A percentile compares a stretch with the other conserved stretches of the same genome.
Evolutionary conservation across 2,329 filamentous ascomycete genomes (phyloP).

Genomic region (Colletotrichum liaoningense): DNA sequence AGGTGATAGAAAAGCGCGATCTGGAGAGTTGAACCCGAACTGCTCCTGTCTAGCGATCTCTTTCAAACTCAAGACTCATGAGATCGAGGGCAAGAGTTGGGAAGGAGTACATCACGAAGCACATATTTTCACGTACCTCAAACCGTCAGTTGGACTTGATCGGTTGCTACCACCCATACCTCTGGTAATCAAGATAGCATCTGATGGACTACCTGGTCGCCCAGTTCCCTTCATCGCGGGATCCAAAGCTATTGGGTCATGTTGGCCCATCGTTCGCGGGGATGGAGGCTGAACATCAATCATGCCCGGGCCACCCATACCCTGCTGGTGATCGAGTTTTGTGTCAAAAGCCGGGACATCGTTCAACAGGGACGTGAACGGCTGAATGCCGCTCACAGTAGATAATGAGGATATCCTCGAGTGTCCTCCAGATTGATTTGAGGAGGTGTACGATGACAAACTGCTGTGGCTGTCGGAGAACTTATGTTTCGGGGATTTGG

Average conservation of each 20-base stretch:
- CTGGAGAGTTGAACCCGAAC: neutral
- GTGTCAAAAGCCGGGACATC: slow-evolving; percentile 53
- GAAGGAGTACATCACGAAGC: neutral
- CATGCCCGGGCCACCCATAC: slow-evolving; percentile 32
- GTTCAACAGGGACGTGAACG: slow-evolving; percentile 46
- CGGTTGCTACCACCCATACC: slow-evolving; percentile 34
- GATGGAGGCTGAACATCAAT: slow-evolving; percentile 39
- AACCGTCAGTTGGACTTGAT: slow-evolving; percentile 35
- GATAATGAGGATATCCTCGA: slow-evolving; percentile 67
- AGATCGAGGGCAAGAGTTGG: neutral
- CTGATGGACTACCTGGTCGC: slow-evolving; percentile 38
- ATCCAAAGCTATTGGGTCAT: slow-evolving; percentile 14
- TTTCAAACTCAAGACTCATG: neutral
- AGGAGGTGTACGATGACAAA: slow-evolving; percentile 60
- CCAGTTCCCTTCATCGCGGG: slow-evolving; percentile 29
- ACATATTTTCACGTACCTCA: slow-evolving; percentile 32
- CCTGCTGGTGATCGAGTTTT: slow-evolving; percentile 41
- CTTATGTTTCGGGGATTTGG: slow-evolving; percentile 49
- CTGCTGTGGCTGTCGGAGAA: slow-evolving; percentile 65
- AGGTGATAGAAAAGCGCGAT: neutral
- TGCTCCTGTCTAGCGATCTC: too few relatives aligned
- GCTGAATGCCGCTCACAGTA: slow-evolving; percentile 56
- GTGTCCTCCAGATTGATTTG: slow-evolving; percentile 58
- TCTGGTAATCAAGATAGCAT: slow-evolving; percentile 41
- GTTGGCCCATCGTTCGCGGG: slow-evolving; percentile 36